Evolutionary conservation across 2,329 filamentous ascomycete species (phyloP).

Genomic region (Pleomassaria siparia): DNA sequence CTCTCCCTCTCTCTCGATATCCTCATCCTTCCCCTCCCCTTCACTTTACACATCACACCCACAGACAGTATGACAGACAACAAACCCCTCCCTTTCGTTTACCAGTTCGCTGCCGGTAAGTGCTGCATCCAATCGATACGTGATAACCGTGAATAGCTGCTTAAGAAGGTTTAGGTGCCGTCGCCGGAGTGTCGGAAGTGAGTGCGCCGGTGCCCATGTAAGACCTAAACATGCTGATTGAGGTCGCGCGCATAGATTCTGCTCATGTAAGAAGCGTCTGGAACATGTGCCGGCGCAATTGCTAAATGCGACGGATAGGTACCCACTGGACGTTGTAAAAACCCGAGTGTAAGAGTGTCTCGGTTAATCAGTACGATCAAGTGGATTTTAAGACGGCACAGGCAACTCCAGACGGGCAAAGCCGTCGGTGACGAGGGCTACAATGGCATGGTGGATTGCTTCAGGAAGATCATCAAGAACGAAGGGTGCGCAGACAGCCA

Average conservation of each 20-base stretch:
- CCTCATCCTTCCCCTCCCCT: constrained; percentile 8
- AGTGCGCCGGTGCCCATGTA: constrained; percentile 40
- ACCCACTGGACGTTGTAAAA: constrained; percentile 97
- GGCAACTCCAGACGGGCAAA: constrained; percentile 81
- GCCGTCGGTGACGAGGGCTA: constrained; percentile 78
- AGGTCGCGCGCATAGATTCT: constrained; percentile 64
- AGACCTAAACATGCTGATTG: constrained; percentile 26
- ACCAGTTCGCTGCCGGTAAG: constrained; percentile 91
- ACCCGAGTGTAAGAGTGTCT: constrained; percentile 76
- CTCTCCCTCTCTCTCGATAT: constrained; percentile 13
- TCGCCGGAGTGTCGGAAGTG: constrained; percentile 97
- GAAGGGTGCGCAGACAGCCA: constrained; percentile 69
- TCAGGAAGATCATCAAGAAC: constrained; percentile 92
- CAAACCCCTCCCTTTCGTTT: constrained; percentile 84
- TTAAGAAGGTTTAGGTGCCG: constrained; percentile 64
- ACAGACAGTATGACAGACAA: constrained; percentile 49
- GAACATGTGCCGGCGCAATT: neutral
- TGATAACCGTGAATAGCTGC: constrained; percentile 31
- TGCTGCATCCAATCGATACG: constrained; percentile 32
- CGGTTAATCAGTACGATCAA: constrained; percentile 3
- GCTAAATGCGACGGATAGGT: constrained; percentile 66
- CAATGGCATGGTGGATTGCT: constrained; percentile 97
- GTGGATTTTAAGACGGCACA: constrained; percentile 46
- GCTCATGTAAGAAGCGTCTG: constrained; percentile 66
- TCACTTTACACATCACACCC: constrained; percentile 8